These are phyloP conservation scores for Streptanthus diversifolius DNA, from an alignment of 345 rosid species.

Conservation along the genomic window DNA sequence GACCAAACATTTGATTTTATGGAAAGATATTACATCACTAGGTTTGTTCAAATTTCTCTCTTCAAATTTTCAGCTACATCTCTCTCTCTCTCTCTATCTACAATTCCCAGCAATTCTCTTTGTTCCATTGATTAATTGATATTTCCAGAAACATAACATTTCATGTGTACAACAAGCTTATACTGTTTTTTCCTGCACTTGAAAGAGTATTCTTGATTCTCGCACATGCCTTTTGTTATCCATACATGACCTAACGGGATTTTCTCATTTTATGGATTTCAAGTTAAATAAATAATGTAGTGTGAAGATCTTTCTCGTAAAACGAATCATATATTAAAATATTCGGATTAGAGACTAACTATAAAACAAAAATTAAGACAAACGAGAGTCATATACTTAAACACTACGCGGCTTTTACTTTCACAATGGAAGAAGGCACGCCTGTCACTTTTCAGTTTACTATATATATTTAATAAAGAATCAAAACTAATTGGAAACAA, in stretches of 20 bases:
- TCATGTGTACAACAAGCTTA: not conserved
- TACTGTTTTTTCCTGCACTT: not conserved
- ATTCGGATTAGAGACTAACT: not conserved
- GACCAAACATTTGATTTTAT: conserved; percentile 23
- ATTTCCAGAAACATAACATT: not conserved
- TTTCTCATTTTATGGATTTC: not conserved
- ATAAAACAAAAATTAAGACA: not conserved
- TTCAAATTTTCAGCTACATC: not conserved
- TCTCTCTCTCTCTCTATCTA: not conserved
- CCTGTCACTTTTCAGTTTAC: conserved; percentile 6
- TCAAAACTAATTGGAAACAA: not conserved
- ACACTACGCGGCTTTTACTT: not conserved
- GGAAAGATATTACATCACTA: not conserved
- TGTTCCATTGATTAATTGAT: not conserved
- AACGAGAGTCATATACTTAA: conserved; percentile 23
- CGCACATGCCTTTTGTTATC: not conserved
- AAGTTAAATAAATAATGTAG: not conserved
- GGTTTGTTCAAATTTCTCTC: not conserved
- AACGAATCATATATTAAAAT: not conserved
- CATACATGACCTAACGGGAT: not conserved
- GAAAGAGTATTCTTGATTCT: not conserved
- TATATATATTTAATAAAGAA: not conserved
- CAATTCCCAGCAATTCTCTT: not conserved
- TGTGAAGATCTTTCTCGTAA: conserved; percentile 4
- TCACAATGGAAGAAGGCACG: not conserved